Conservation (phyloP, 305 asterid species). For the Solanum hybrid region DNA sequence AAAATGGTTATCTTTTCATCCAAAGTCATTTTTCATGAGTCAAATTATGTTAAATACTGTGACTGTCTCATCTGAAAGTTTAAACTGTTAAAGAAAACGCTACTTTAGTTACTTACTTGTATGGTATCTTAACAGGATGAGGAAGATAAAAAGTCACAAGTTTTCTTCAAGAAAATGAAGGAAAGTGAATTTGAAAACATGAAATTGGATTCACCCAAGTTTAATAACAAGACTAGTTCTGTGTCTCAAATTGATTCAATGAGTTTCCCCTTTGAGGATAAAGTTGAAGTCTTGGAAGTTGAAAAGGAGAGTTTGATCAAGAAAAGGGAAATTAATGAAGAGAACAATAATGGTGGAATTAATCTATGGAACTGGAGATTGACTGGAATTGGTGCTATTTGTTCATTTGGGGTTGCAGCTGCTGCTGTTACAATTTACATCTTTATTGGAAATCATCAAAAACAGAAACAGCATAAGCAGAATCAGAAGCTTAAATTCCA, state of each 20-base stretch:
- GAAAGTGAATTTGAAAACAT: conserved; percentile 69
- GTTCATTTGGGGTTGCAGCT: conserved; percentile 56
- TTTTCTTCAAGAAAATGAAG: conserved; percentile 68
- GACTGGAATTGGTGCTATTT: conserved; percentile 61
- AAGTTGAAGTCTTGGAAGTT: conserved; percentile 7
- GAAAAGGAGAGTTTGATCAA: conserved; percentile 14
- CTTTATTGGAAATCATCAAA: conserved; percentile 24
- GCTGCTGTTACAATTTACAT: conserved; percentile 50
- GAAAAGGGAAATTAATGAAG: conserved; percentile 5
- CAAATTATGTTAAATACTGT: not conserved
- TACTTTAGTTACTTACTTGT: not conserved
- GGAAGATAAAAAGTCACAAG: conserved; percentile 51
- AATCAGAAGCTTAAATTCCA: conserved; percentile 45
- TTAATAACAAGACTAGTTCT: conserved; percentile 1
- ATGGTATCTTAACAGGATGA: conserved; percentile 9
- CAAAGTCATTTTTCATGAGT: conserved; percentile 20
- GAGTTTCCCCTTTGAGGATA: not conserved
- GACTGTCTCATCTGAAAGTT: not conserved
- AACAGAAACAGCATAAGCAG: conserved; percentile 21
- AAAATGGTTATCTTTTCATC: not conserved
- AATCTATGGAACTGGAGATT: conserved; percentile 62
- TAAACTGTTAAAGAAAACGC: not conserved
- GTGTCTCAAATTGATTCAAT: not conserved
- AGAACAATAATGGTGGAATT: conserved; percentile 16
- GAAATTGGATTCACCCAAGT: conserved; percentile 60